These are phyloP conservation scores for Leptographium wingfieldii DNA, from an alignment of 2,329 filamentous ascomycete species.

Conservation along the genomic window DNA sequence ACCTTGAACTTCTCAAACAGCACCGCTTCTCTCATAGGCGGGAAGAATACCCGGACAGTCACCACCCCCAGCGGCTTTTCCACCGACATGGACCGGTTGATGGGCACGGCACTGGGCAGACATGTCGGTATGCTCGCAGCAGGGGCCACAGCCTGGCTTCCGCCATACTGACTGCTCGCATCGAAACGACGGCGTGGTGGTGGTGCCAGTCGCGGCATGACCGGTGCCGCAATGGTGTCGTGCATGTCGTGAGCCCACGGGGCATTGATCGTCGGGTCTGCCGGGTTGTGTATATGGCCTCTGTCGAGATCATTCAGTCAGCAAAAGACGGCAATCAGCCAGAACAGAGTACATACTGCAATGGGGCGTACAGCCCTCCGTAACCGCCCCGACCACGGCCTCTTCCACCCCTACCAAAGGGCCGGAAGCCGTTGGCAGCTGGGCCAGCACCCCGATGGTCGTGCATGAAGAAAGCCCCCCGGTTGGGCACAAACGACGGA, in stretches of 20 bases:
- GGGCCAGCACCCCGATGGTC: conserved; percentile 75
- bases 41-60: conserved; percentile 69
- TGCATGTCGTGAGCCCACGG: conserved; percentile 95
- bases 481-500: conserved; percentile 85
- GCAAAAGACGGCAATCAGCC: neutral
- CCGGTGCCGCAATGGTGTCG: conserved; percentile 47
- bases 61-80: conserved; percentile 76
- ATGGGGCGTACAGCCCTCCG: conserved; percentile 44
- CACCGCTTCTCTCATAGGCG: conserved; percentile 59
- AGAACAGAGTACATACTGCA: conserved; percentile 40
- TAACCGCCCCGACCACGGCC: conserved; percentile 44
- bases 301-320: neutral
- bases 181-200: conserved; percentile 20
- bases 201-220: conserved; percentile 15
- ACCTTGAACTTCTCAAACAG: conserved; percentile 65
- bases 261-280: conserved; percentile 54
- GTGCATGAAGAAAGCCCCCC: conserved; percentile 94
- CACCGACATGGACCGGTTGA: conserved; percentile 68
- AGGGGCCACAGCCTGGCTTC: conserved; percentile 21
- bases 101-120: conserved; percentile 47
- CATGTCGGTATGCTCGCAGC: conserved; percentile 41
- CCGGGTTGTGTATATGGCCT: conserved; percentile 20
- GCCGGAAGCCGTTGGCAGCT: conserved; percentile 64
- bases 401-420: conserved; percentile 51
- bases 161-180: conserved; percentile 15